phyloP scores from a whole-genome alignment of 305 asterid species.

The Fraxinus velutina region DNA sequence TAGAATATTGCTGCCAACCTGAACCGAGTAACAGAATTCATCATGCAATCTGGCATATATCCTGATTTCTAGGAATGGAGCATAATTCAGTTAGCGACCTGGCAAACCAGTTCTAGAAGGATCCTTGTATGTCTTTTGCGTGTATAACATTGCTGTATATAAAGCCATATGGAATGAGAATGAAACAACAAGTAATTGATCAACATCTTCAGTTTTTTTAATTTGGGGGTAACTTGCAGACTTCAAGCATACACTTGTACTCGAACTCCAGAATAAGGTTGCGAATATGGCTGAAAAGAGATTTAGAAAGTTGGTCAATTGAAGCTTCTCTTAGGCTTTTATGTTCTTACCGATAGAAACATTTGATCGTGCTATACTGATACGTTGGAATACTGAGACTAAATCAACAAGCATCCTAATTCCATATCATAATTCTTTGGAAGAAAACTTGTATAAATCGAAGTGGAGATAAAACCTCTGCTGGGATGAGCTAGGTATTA shows the following conservation, averaged over 20 bases:
- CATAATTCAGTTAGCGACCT: too few species aligned
- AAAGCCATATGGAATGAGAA: too few species aligned
- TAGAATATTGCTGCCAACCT: too few species aligned
- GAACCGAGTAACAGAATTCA: too few species aligned
- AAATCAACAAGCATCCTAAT: background rate
- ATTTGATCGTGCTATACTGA: background rate
- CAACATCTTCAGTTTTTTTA: too few species aligned
- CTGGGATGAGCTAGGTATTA: background rate
- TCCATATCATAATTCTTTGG: background rate
- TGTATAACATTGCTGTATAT: too few species aligned
- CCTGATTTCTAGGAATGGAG: too few species aligned
- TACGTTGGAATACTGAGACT: background rate
- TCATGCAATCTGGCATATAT: too few species aligned
- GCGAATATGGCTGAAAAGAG: slow-evolving; percentile 72
- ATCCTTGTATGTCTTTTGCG: too few species aligned
- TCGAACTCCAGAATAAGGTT: slow-evolving; percentile 82
- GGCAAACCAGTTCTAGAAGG: too few species aligned
- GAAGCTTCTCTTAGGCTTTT: slow-evolving; percentile 9
- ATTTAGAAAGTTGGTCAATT: slow-evolving; percentile 52
- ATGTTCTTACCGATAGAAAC: background rate
- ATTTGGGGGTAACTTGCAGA: slow-evolving; percentile 38
- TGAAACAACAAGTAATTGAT: too few species aligned
- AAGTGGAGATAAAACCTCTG: background rate
- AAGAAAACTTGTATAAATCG: background rate
- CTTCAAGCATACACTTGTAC: slow-evolving; percentile 82